A percentile compares a stretch with the other conserved stretches of the same genome.
Evolutionary conservation across 495 filamentous ascomycete genomes (phyloP).

Genomic region (Tuber melanosporum): DNA sequence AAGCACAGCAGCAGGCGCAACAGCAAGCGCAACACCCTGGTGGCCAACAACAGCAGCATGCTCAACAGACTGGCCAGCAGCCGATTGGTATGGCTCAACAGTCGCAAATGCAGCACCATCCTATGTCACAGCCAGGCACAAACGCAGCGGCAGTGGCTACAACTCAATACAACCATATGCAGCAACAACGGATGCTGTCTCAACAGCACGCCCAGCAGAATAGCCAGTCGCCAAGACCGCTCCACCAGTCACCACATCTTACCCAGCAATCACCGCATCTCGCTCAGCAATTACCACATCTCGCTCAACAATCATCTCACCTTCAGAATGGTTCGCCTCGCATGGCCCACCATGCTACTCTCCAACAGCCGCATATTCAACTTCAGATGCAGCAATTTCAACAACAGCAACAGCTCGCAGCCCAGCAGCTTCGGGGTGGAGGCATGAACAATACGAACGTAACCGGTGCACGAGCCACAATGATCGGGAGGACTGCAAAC

Average conservation of each 20-base stretch:
- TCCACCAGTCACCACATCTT: constrained; percentile 35
- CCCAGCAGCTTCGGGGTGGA: constrained; percentile 14
- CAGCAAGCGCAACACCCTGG: constrained; percentile 20
- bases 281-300: constrained; percentile 26
- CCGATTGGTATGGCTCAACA: constrained; percentile 27
- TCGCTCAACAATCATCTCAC: constrained; percentile 23
- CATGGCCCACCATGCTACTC: constrained; percentile 24
- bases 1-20: constrained; percentile 39
- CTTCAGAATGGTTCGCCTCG: constrained; percentile 33
- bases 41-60: constrained; percentile 25
- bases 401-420: constrained; percentile 26
- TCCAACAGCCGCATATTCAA: constrained; percentile 29
- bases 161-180: constrained; percentile 25
- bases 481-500: constrained; percentile 25
- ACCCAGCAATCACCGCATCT: constrained; percentile 29
- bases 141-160: constrained; percentile 15
- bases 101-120: constrained; percentile 32
- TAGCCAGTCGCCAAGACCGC: constrained; percentile 13
- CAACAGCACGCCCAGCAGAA: constrained; percentile 28
- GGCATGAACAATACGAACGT: constrained; percentile 31
- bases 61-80: constrained; percentile 24
- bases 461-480: constrained; percentile 26
- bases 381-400: constrained; percentile 21
- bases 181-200: constrained; percentile 21
- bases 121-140: constrained; percentile 26